These are phyloP conservation scores for Sarcodon aspratus DNA, from an alignment of 768 basidiomycete genomes.

Conservation along the genomic window DNA sequence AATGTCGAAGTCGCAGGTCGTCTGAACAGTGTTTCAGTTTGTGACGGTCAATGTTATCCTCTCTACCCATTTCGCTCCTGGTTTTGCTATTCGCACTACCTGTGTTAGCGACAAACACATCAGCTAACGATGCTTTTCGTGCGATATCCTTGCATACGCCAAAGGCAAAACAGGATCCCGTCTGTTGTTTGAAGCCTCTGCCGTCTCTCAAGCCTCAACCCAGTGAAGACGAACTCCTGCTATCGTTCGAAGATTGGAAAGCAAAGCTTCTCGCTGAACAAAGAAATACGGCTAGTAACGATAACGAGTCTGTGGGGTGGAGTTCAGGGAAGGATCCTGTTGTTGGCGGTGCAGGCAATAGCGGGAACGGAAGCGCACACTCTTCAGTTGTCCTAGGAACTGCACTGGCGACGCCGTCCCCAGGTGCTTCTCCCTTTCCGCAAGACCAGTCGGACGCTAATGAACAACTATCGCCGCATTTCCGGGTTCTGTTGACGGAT, in stretches of 20 bases:
- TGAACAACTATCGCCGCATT: conserved; percentile 41
- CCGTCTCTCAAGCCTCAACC: conserved; percentile 21
- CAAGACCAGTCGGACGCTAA: background rate
- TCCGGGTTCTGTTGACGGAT: conserved; percentile 68
- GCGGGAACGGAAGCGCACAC: background rate
- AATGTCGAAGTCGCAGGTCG: conserved; percentile 2
- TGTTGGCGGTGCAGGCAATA: background rate
- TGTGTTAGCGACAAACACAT: conserved; percentile 20
- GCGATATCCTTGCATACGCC: conserved; percentile 37
- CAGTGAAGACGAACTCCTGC: conserved; percentile 50
- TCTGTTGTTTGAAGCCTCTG: conserved; percentile 60
- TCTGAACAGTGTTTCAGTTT: background rate
- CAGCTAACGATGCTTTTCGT: conserved; percentile 49
- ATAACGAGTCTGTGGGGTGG: conserved; percentile 5
- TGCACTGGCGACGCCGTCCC: background rate
- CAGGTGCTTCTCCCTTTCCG: background rate
- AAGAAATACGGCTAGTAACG: conserved; percentile 7
- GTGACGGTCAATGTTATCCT: conserved; percentile 1
- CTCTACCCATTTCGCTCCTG: conserved; percentile 21
- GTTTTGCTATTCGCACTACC: conserved; percentile 26
- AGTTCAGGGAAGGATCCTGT: background rate
- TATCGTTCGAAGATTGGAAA: conserved; percentile 88
- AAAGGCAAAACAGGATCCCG: conserved; percentile 40
- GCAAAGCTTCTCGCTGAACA: conserved; percentile 42
- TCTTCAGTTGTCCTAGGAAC: background rate